Evolutionary conservation across 2,329 filamentous ascomycete genomes (phyloP), one percentile per base, ranked within the genome.

Genomic region (Ceratocystis eucalypticola): DNA sequence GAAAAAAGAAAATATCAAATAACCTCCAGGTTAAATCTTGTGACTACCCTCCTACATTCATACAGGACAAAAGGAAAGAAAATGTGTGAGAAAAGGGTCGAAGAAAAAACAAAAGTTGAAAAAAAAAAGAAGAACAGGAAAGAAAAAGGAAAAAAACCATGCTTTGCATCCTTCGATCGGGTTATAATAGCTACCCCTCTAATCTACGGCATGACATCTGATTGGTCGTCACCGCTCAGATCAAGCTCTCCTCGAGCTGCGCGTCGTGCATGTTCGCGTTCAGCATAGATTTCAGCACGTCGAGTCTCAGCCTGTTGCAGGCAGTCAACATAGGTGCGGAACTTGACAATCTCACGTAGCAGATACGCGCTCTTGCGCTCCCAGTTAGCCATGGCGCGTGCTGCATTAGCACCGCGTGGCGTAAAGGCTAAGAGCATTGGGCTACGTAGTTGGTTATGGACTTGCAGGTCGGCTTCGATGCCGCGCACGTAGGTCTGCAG

Each of bases 281-380:
- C 84, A 2, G 75, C 74, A 70, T 91, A 88, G 53, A 96, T 86
- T 73, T 86, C 87, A 59, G 83, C 81, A 73, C 88, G 91, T 65
- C 85, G 81, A 41, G 74, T 77, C 71, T 88, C 84, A 0, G 92
- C 92, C 46, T 84, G 83, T 67, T 85, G 81, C 63, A 99, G 78
- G 44, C 85, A 87, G 74, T 97, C 94, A 70, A 96, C 92, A 73
- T 97, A 99, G 0, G 92, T 97, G 68, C 88, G 82, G 77, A 96
- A 97, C 76, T 97, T 97, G 75, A 97, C 91, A 74, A 95, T 96
- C 77, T 99, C 94, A 45, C 89, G 82, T 12, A 97, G 80, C 50
- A 99, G 78, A 74, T 97, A 96, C 37, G 89, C 87, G 66, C 90
- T 95, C 78, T 97, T 97, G 73, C 88, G 86, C 79, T 99, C 92